Evolutionary conservation across 2,329 filamentous ascomycete genomes (phyloP), one percentile per base, ranked within the genome.

Genomic region (Alternaria gaisen): DNA sequence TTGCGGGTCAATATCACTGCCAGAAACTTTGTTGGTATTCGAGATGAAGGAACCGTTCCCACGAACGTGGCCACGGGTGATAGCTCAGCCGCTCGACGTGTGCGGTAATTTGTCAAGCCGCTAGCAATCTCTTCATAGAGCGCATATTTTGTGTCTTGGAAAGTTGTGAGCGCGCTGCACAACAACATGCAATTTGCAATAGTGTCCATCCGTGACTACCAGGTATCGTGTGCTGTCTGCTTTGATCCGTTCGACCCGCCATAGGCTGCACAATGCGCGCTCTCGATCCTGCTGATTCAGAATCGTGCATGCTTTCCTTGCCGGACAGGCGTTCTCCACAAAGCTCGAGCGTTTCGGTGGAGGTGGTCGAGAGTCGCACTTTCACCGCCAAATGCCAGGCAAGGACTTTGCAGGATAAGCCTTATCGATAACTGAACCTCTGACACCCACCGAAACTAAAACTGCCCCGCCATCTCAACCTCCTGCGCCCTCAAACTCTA

Each of bases 261-360:
- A 28, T 47, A 53, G 47, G 14, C 34, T 62, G 56, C 51, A 53
- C 51, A 16, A 53, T 52, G 58, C 41, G 48, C 55, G 48, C 26
- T 30, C 34, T 42, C 47, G 30, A 41, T 32, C 32, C 34, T 12
- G 36, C 41, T 57, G 60, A 63, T 48, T 63, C 60, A 59, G 52
- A 52, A 41, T 43, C 56, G 22, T 59, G 50, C 53, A 57, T 54
- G 42, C 57, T 30, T 50, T 46, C 48, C 43, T 40, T 41, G 54
- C 44, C 57, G 51, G 55, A 43, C 56, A 57, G 41, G 34, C 53
- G n/a, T 64, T 58, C 65, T 66, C 63, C 63, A 51, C 65, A 62
- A 60, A 63, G 64, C 61, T 64, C 57, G 59, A 65, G 61, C 59
- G 52, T 56, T 53, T 53, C 54, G 61, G 61, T 59, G 44, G 56